A percentile compares a stretch with the other conserved stretches of the same genome.
phyloP scores from a whole-genome alignment of 2,329 filamentous ascomycete genomes.

The Fonsecaea pugnacius region DNA sequence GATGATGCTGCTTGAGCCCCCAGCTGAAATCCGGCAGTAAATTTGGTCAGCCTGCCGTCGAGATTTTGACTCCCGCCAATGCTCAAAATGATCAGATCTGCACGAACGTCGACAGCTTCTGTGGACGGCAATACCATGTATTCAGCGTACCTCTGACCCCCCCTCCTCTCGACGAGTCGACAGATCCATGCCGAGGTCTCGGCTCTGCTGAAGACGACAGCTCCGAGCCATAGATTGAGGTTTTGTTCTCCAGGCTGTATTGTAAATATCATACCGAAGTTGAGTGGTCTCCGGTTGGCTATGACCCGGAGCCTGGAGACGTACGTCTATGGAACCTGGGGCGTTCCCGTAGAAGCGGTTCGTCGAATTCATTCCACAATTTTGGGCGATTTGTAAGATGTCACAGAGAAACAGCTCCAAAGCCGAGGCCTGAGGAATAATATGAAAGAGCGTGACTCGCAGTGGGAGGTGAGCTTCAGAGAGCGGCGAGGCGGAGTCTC shows the following conservation, averaged over 20 bases:
- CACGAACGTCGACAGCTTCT: background rate
- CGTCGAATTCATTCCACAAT: background rate
- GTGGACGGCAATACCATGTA: background rate
- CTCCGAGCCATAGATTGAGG: background rate
- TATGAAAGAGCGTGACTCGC: background rate
- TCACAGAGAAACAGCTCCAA: background rate
- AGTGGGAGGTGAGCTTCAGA: background rate
- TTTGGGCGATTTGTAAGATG: background rate
- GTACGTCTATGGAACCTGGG: background rate
- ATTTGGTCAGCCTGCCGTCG: slow-evolving; percentile 4
- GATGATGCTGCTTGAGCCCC: slow-evolving; percentile 2
- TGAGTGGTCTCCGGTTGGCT: background rate
- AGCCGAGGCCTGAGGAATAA: background rate
- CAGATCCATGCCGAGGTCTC: background rate
- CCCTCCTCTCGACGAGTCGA: background rate
- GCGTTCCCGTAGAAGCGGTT: background rate
- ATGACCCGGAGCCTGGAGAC: background rate
- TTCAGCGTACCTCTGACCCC: background rate
- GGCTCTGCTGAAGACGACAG: background rate
- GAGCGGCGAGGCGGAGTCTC: background rate
- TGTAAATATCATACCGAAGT: background rate
- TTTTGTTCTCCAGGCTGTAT: slow-evolving; percentile 3
- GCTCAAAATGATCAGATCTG: slow-evolving; percentile 1
- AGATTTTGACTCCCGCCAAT: background rate
- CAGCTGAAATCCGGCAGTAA: background rate